phyloP scores from a whole-genome alignment of 1,284 basidiomycete species.

The Pseudozyma thailandica region DNA sequence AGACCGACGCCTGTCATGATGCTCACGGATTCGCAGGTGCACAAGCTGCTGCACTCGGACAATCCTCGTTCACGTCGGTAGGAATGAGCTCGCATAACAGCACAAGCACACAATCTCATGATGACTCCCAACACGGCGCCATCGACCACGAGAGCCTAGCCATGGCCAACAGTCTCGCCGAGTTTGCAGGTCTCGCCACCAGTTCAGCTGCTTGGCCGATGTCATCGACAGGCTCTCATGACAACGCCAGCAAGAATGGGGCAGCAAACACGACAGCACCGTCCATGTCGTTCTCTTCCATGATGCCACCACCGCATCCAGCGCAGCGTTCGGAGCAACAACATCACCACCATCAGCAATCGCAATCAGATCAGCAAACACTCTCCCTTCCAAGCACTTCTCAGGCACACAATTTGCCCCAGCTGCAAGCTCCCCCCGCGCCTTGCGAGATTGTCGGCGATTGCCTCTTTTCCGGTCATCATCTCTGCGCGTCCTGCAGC shows the following conservation, averaged over 20 bases:
- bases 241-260: conserved; percentile 1
- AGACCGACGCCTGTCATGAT: conserved; percentile 3
- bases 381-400: neutral
- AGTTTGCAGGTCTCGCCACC: conserved; percentile 37
- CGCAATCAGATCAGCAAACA: neutral
- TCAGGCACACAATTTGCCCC: neutral
- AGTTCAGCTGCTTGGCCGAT: conserved; percentile 28
- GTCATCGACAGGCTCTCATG: neutral
- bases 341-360: neutral
- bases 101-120: neutral
- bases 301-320: conserved; percentile 9
- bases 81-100: neutral
- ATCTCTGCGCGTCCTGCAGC: conserved; percentile 32
- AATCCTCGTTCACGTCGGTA: conserved; percentile 11
- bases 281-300: conserved; percentile 5
- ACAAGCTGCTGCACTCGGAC: conserved; percentile 8
- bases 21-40: conserved; percentile 5
- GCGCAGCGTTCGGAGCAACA: conserved; percentile 5
- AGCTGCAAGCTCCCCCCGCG: conserved; percentile 1
- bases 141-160: conserved; percentile 17
- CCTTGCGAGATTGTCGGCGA: conserved; percentile 45
- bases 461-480: conserved; percentile 40
- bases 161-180: conserved; percentile 34
- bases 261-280: neutral
- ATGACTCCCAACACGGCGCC: neutral